phyloP scores from a whole-genome alignment of 2,329 filamentous ascomycete genomes.

The Colletotrichum graminicola region DNA sequence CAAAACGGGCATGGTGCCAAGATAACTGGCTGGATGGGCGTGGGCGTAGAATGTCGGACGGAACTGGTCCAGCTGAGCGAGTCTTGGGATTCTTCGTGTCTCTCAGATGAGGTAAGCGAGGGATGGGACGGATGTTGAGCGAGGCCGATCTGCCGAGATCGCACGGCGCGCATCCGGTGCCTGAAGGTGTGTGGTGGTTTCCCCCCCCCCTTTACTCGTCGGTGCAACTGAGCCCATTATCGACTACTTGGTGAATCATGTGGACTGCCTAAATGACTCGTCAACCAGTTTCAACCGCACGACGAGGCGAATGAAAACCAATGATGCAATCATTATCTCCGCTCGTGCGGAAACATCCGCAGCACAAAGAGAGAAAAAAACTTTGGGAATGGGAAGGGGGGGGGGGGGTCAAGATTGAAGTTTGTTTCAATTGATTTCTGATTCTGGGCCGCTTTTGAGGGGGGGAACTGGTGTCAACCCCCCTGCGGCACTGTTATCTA shows the following conservation, averaged over 20 bases:
- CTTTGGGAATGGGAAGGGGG: conserved; percentile 19
- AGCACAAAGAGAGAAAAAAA: neutral
- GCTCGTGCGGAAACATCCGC: neutral
- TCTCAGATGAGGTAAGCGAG: conserved; percentile 36
- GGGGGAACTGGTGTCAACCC: conserved; percentile 31
- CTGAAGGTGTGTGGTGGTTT: neutral
- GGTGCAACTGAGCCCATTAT: conserved; percentile 17
- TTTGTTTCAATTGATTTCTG: conserved; percentile 38
- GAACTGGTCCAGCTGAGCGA: conserved; percentile 8
- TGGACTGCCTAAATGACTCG: conserved; percentile 39
- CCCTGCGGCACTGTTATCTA: conserved; percentile 21
- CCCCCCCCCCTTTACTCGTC: neutral
- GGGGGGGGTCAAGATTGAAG: conserved; percentile 24
- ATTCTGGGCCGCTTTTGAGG: conserved; percentile 4
- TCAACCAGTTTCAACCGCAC: conserved; percentile 37
- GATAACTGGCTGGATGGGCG: conserved; percentile 1
- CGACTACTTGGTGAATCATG: conserved; percentile 31
- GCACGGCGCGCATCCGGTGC: conserved; percentile 26
- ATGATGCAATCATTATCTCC: conserved; percentile 38
- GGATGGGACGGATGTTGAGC: conserved; percentile 27
- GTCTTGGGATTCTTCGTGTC: neutral
- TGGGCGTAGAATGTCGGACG: conserved; percentile 31
- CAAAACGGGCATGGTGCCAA: conserved; percentile 1
- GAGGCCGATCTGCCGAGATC: conserved; percentile 40
- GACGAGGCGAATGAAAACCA: conserved; percentile 25